Conservation (phyloP, 1,284 basidiomycete species). For the Thelephora terrestris region DNA sequence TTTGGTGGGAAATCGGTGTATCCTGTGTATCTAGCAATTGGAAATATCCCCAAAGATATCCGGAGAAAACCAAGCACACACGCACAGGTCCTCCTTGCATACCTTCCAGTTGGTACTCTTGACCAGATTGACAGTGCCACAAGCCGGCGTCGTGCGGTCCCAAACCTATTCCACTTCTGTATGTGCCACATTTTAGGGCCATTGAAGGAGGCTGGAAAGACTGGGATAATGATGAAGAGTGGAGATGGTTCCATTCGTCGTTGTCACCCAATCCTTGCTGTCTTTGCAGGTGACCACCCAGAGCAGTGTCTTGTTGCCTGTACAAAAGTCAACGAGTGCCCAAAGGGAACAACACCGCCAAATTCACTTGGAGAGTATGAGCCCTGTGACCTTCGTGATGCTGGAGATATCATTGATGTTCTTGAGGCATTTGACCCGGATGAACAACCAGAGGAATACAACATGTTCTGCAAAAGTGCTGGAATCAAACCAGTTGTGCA, state of each 20-base stretch:
- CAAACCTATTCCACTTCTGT: constrained; percentile 16
- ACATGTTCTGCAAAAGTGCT: constrained; percentile 9
- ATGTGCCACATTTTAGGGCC: constrained; percentile 13
- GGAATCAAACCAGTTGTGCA: no score
- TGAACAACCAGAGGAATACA: constrained; percentile 5
- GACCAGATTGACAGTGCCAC: no score
- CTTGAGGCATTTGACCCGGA: background rate
- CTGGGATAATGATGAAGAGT: constrained; percentile 14
- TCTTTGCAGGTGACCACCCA: no score
- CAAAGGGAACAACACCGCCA: constrained; percentile 8
- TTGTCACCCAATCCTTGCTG: no score
- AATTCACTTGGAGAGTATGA: constrained; percentile 6
- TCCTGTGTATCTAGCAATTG: constrained; percentile 1
- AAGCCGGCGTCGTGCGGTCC: constrained; percentile 8
- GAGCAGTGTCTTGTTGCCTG: constrained; percentile 17
- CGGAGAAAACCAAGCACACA: constrained; percentile 24
- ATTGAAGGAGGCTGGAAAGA: constrained; percentile 6
- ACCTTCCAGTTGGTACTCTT: no score
- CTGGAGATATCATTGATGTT: constrained; percentile 6
- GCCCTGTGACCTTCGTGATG: constrained; percentile 1
- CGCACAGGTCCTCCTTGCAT: constrained; percentile 29
- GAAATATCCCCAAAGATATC: constrained; percentile 24
- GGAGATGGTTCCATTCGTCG: no score
- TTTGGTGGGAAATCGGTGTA: no score
- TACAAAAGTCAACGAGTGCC: constrained; percentile 12